A percentile compares a stretch with the other conserved stretches of the same genome.
Evolutionary conservation across 129 eudicot genomes (phyloP).

Genomic region (Centella asiatica): DNA sequence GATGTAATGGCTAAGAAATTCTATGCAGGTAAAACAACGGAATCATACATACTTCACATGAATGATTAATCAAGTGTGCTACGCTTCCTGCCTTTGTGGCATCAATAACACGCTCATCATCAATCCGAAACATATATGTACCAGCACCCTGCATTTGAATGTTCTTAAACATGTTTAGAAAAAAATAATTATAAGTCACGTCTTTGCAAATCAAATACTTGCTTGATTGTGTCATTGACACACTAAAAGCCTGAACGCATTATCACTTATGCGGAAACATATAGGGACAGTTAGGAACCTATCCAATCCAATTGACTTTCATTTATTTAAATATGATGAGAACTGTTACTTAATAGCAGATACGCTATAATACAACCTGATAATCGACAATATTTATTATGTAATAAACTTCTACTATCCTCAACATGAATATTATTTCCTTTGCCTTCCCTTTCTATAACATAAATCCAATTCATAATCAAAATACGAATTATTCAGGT

Average conservation of each 20-base stretch:
- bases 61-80: conserved; percentile 94
- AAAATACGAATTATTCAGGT: too few species aligned
- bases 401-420: too few species aligned
- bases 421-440: too few species aligned
- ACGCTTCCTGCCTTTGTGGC: conserved; percentile 99
- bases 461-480: too few species aligned
- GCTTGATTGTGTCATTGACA: not conserved
- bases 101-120: conserved; percentile 64
- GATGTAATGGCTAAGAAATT: not conserved
- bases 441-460: too few species aligned
- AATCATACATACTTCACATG: conserved; percentile 72
- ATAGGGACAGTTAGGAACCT: not conserved
- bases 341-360: not conserved
- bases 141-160: conserved; percentile 11
- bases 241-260: not conserved
- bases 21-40: not conserved
- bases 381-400: too few species aligned
- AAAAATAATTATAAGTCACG: not conserved
- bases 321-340: too few species aligned
- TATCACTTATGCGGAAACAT: too few species aligned
- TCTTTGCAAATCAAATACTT: not conserved
- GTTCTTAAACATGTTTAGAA: not conserved
- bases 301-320: not conserved
- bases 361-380: not conserved
- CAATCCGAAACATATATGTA: conserved; percentile 10